Evolutionary conservation across 148 eudicot genomes (phyloP).

Genomic region (Drosera capensis): DNA sequence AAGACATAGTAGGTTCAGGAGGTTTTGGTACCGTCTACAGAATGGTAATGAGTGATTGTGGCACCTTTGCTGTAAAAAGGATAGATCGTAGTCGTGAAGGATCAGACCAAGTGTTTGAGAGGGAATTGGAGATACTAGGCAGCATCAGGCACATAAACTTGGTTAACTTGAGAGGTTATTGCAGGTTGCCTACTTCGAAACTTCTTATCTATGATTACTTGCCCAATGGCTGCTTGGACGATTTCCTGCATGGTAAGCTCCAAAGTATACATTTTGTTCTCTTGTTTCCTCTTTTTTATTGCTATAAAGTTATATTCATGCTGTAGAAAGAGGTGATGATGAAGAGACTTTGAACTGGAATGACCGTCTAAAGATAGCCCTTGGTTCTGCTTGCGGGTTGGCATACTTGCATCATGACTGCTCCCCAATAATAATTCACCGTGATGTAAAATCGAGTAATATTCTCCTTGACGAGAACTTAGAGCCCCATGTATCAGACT

Average conservation of each 20-base stretch:
- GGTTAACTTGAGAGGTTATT: conserved; percentile 86
- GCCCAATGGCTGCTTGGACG: conserved; percentile 82
- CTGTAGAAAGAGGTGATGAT: conserved; percentile 31
- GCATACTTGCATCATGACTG: conserved; percentile 97
- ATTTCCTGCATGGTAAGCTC: conserved; percentile 83
- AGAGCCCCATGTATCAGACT: conserved; percentile 86
- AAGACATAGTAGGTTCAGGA: conserved; percentile 86
- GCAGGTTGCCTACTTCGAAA: conserved; percentile 70
- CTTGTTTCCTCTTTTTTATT: too few relatives aligned
- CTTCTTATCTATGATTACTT: conserved; percentile 87
- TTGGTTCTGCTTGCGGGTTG: conserved; percentile 86
- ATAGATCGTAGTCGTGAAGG: conserved; percentile 70
- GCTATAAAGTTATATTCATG: too few relatives aligned
- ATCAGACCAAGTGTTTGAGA: conserved; percentile 69
- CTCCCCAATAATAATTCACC: conserved; percentile 71
- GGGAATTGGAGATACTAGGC: conserved; percentile 84
- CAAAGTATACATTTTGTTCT: too few relatives aligned
- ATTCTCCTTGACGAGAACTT: conserved; percentile 88
- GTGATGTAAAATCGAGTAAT: conserved; percentile 92
- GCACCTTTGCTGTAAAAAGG: conserved; percentile 84
- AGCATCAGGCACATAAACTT: conserved; percentile 85
- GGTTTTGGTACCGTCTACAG: conserved; percentile 91
- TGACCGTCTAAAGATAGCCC: conserved; percentile 60
- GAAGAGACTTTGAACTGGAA: conserved; percentile 44
- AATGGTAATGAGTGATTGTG: conserved; percentile 98